Conservation (phyloP, 2,329 filamentous ascomycete species). For the Lasiodiplodia theobromae region DNA sequence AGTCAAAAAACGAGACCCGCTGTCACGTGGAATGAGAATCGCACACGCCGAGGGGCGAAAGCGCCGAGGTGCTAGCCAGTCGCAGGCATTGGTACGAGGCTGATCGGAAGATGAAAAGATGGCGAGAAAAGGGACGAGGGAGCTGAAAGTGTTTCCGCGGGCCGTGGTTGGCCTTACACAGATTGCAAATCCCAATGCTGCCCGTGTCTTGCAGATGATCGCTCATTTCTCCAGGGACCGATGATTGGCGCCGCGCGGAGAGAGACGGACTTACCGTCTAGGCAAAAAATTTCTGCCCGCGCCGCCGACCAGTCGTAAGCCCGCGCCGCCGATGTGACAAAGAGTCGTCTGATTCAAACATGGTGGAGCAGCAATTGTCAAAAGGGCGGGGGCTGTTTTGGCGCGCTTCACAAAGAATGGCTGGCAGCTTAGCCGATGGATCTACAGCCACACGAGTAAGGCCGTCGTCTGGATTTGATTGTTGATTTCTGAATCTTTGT, state of each 20-base stretch:
- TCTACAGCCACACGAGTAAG: slow-evolving; percentile 9
- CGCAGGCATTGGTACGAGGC: no score
- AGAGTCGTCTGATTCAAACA: not conserved
- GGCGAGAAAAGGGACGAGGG: not conserved
- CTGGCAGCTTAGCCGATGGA: slow-evolving; percentile 7
- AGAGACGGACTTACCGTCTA: slow-evolving; percentile 10
- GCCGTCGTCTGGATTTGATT: slow-evolving; percentile 6
- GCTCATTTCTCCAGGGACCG: not conserved
- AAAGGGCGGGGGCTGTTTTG: slow-evolving; percentile 5
- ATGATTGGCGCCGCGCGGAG: not conserved
- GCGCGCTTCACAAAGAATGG: slow-evolving; percentile 3
- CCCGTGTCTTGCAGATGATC: not conserved
- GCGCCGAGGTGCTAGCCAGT: no score
- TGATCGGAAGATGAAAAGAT: no score
- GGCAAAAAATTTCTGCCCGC: slow-evolving; percentile 12
- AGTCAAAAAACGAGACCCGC: not conserved
- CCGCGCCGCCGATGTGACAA: not conserved
- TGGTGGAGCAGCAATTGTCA: slow-evolving; percentile 5
- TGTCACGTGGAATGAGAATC: not conserved
- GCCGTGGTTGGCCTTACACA: not conserved
- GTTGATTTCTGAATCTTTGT: slow-evolving; percentile 1
- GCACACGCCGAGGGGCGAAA: not conserved
- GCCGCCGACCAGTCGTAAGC: not conserved
- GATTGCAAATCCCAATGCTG: slow-evolving; percentile 3
- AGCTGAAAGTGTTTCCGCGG: not conserved